Evolutionary conservation across 2,329 filamentous ascomycete species (phyloP), one percentile per base, ranked within the genome.

Genomic region (Colletotrichum higginsianum): DNA sequence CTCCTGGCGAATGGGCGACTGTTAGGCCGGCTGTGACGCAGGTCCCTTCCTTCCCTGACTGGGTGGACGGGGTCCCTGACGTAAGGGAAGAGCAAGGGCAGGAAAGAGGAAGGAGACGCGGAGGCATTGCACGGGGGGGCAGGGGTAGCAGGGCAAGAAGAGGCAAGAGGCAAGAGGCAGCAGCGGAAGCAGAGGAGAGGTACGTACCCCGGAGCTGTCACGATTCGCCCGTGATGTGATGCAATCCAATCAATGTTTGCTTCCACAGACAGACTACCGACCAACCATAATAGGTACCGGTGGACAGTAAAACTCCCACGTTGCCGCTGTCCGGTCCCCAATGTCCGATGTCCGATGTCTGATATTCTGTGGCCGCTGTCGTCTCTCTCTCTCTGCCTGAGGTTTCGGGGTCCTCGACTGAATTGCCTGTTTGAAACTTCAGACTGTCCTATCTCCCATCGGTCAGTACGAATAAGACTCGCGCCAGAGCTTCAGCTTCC

Each of bases 1-100:
- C 47, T 67, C 35, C 52, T 66, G 16, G 35, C 44, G 18, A 46
- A 38, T 38, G 35, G 35, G 35, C 8, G 30, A 21, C 26, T 55
- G 35, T 5, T 55, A 11, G 5, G 30, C 38, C 30, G 55, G 38
- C 65, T 50, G 68, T 64, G 68, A 71, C 65, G 68, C 68, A 71
- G 68, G 68, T 71, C 68, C 68, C 68, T 67, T 68, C 50, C 56
- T 68, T 52, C 30, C 65, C 58, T 71, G 52, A 71, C 52, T 71
- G 65, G 68, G 30, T 40, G 57, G 55, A n/a, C 23, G n/a, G 35
- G 60, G 53, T 16, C 52, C 53, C 68, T 71, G 65, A 71, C 68
- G 68, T 71, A 71, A 71, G 58, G 60, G 49, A 46, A 62, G 60
- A 42, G 21, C 61, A 53, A 44, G 61, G 61, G 61, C 47, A 53